Base-by-base conservation (phyloP, 2,329 filamentous ascomycete genomes). In the Colletotrichum cereale region DNA sequence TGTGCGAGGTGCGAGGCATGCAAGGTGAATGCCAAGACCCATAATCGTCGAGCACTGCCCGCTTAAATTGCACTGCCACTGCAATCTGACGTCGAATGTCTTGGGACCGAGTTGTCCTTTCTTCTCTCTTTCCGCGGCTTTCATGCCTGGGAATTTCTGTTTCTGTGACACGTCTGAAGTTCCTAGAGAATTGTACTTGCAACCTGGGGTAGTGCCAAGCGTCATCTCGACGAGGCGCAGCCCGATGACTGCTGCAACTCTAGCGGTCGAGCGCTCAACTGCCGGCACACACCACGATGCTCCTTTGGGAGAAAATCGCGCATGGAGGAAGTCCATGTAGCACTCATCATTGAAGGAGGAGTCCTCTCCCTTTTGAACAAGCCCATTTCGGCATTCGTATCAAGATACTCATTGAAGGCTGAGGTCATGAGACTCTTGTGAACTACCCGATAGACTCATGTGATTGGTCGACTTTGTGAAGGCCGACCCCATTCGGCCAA, bases 141-240 rank as follows among this genome's bases (percentile, higher is more conserved):
- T 16, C 10, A 18, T 48, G 29, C 5, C 42, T 48, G 40, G 10
- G 2, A 7, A n/a, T n/a, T 6, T 2, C 12, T 40, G 44, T 7
- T 36, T 38, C 38, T 34, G 26, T 24, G n/a, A 8, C 7, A 38
- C 5, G 5, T n/a, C 7, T 16, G 24, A 8, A 40, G 14, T 60
- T 10, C 44, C 14, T 29, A 2, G 12, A 40, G 36, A 44, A 44
- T 16, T 12, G n/a, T 29, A 31, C 26, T 24, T 10, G 11, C n/a
- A 38, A 26, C 26, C 10, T 50, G 44, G 44, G n/a, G 58, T 36
- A 8, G 44, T 42, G 58, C 44, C 58, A 50, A 62, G 58, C 16
- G 38, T 62, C 47, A 40, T 29, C n/a, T 21, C 10, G 21, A 26
- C 31, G 58, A 50, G 58, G 58, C 58, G 58, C 58, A 62, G 58